Base-by-base conservation (phyloP, 495 filamentous ascomycete genomes). In the Podospora fimiseda region DNA sequence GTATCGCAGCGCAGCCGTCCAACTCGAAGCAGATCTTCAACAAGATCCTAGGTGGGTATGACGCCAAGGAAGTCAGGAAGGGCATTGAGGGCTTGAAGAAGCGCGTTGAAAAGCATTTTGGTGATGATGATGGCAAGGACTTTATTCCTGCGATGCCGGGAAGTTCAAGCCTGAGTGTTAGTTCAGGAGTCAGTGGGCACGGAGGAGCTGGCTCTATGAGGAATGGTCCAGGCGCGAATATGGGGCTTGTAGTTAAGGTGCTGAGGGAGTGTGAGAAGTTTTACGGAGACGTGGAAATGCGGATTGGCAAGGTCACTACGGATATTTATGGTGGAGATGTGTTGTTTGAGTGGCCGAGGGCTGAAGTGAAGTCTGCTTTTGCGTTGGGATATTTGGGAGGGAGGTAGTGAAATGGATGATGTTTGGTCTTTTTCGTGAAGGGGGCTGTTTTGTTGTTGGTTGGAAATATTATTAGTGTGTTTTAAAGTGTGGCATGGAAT, bases 61-160 rank as follows among this genome's bases (percentile, higher is more conserved):
- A 96, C 60, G 73, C 71, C 14, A 88, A 88, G 68, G 91, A 96
- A 66, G 76, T 96, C 38, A 76, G 83, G 37, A 85, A 87, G 52
- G 92, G 92, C 5, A 83, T 95, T 50, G 90, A 95, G 53, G 79
- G 86, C 54, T 74, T 97, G 23, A 82, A 83, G 65, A 94, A 93
- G 70, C 78, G 92, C 23, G 87, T 97, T 3, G 90, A 96, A 69
- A 97, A 97, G 68, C 92, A 97, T 68, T 96, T 96, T 70, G 89
- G 87, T 19, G 89, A 93, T 40, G 88, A 83, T 3, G 89, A 91
- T 56, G 88, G 92, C 57, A 36, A 21, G 22, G 27, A 79, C 77
- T 30, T 71, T 60, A 16, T 14, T 24, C 21, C 5, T 19, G 44
- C 27, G 23, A 50, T 43, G 40, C n/a, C 16, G 37, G 48, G 38